phyloP scores from a whole-genome alignment of 1,284 basidiomycete genomes.

The Sporisorium sorghi region DNA sequence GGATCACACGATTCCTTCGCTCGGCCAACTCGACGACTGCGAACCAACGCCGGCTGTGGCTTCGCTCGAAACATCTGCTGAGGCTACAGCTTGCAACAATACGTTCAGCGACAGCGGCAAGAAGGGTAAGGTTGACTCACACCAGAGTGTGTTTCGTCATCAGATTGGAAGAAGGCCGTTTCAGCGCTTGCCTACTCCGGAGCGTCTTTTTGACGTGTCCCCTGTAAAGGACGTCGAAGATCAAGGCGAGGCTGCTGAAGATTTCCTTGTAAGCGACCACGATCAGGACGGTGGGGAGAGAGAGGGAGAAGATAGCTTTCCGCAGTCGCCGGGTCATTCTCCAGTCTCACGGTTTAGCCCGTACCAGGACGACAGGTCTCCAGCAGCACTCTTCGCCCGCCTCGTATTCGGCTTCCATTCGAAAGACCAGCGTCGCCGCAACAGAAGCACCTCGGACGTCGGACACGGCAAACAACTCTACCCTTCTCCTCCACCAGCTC shows the following conservation, averaged over 20 bases:
- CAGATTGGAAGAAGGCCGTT: slow-evolving; percentile 4
- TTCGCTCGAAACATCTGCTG: slow-evolving; percentile 6
- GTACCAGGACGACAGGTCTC: neutral
- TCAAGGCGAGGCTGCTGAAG: neutral
- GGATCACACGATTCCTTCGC: slow-evolving; percentile 4
- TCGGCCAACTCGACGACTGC: neutral
- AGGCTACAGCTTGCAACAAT: slow-evolving; percentile 2
- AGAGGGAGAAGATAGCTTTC: slow-evolving; percentile 5
- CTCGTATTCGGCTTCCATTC: slow-evolving; percentile 4
- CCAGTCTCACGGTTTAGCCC: slow-evolving; percentile 10
- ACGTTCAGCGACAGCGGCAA: neutral
- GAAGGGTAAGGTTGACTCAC: neutral
- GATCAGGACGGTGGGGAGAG: neutral
- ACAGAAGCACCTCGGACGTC: slow-evolving; percentile 3
- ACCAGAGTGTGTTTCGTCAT: neutral
- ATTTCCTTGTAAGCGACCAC: slow-evolving; percentile 1
- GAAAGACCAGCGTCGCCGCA: neutral
- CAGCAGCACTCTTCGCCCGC: neutral
- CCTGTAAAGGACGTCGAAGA: neutral
- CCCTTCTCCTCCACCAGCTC: slow-evolving; percentile 4
- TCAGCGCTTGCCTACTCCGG: slow-evolving; percentile 13
- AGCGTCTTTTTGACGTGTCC: neutral
- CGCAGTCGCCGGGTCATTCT: slow-evolving; percentile 14
- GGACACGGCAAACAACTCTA: neutral
- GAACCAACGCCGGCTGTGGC: neutral